Base-by-base conservation (phyloP, 352 stramenopile genomes). In the Phytophthora nicotianae region DNA sequence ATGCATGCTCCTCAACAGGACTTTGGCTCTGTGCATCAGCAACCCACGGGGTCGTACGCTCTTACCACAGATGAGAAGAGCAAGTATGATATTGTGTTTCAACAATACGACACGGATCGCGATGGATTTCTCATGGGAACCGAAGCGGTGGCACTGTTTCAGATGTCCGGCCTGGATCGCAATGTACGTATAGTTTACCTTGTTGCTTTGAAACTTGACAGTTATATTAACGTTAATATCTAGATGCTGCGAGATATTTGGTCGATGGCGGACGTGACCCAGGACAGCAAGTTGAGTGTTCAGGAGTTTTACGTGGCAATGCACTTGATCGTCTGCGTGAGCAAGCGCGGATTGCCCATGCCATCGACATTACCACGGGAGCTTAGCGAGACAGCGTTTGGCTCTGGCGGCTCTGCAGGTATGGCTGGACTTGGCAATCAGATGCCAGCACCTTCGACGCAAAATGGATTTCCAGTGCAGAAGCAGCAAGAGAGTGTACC, bases 261-360 rank as follows among this genome's bases (percentile, higher is more conserved):
- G 96, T 83, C 86, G 7, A 86, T 98, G 74, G 88, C 89, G 0
- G 96, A 98, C 75, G 75, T 75, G 14, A 83, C 79, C 17, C 91
- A 97, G 11, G 89, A 98, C 70, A 98, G 95, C 63, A 89, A 90
- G 45, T 84, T 98, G 27, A 93, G 96, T 57, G 60, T 82, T 21
- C 75, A 95, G 21, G 96, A 98, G 65, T 98, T 98, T 69, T 97
- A 95, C 68, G 83, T 98, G 17, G 94, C 94, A 1, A 98, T 98
- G 96, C 96, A 98, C 64, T 68, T 98, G 56, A 98, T 98, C 70
- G 94, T 98, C 17, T 98, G 96, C 59, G 68, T 98, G 50, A 97
- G 83, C 69, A 97, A 97, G 61, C 86, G 91, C n/a, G 80, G 79
- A 7, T 65, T 97, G 8, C 70, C 86, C 0, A 70, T 97, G 46